Evolutionary conservation across 1,284 basidiomycete species (phyloP).

Genomic region (Veloporphyrellus conicus): DNA sequence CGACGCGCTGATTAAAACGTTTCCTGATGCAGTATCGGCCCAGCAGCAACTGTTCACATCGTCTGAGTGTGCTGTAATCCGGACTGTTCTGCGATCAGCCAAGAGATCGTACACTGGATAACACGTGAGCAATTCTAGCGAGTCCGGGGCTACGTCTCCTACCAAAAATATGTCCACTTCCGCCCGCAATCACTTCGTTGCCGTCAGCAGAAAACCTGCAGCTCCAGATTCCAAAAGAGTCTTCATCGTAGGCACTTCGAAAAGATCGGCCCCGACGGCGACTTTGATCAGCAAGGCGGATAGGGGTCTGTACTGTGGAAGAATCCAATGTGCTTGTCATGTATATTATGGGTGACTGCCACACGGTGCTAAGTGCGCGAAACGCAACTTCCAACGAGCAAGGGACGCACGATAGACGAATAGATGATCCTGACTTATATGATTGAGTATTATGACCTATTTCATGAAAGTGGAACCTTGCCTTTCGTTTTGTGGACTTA

Average conservation of each 20-base stretch:
- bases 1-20: conserved; percentile 89
- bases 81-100: conserved; percentile 73
- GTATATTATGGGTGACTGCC: conserved; percentile 69
- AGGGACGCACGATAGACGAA: conserved; percentile 67
- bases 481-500: conserved; percentile 90
- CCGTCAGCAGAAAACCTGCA: conserved; percentile 96
- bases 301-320: conserved; percentile 65
- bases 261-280: conserved; percentile 28
- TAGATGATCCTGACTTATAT: conserved; percentile 75
- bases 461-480: conserved; percentile 49
- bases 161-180: conserved; percentile 76
- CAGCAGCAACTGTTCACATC: conserved; percentile 97
- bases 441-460: conserved; percentile 31
- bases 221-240: conserved; percentile 79
- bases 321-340: conserved; percentile 81
- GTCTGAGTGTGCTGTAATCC: conserved; percentile 78
- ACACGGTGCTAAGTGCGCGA: conserved; percentile 5
- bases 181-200: conserved; percentile 81
- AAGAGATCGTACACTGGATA: conserved; percentile 83
- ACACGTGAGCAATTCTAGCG: not conserved
- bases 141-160: conserved; percentile 14
- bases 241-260: conserved; percentile 43
- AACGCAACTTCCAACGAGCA: not conserved
- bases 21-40: conserved; percentile 88
- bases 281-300: conserved; percentile 61